A percentile compares a stretch with the other conserved stretches of the same genome.
Evolutionary conservation across 1,139 yeast species (phyloP).

Genomic region (Yamadazyma atlantica): DNA sequence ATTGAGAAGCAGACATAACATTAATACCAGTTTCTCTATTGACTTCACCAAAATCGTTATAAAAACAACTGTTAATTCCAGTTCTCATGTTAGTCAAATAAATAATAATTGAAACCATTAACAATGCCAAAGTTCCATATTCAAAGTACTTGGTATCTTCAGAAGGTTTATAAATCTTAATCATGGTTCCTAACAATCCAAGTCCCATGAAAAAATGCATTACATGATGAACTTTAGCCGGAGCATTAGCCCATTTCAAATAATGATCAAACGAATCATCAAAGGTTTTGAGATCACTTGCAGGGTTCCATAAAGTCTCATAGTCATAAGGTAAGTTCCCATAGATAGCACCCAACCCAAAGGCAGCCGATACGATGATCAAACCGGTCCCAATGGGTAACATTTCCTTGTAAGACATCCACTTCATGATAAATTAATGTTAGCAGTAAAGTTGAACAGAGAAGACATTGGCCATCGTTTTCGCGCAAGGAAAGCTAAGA

Average conservation of each 20-base stretch:
- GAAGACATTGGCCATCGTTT: not conserved
- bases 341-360: conserved; percentile 76
- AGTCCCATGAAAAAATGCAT: conserved; percentile 58
- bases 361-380: conserved; percentile 56
- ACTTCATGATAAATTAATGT: conserved; percentile 9
- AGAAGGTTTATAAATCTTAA: conserved; percentile 81
- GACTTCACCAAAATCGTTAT: conserved; percentile 92
- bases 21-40: conserved; percentile 82
- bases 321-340: conserved; percentile 83
- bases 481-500: not conserved
- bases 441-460: no score
- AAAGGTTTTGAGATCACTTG: conserved; percentile 53
- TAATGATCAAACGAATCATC: conserved; percentile 70
- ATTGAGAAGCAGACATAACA: conserved; percentile 87
- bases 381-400: conserved; percentile 52
- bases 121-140: conserved; percentile 76
- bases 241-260: conserved; percentile 65
- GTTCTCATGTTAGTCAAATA: conserved; percentile 84
- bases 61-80: conserved; percentile 68
- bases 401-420: conserved; percentile 42
- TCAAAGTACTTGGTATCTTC: conserved; percentile 86
- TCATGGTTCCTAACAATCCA: conserved; percentile 71
- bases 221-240: conserved; percentile 56
- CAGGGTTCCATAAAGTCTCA: conserved; percentile 65
- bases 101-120: conserved; percentile 69